These are phyloP conservation scores for Sphagnum fallax DNA, from an alignment of 228 moss, liverwort and hornwort genomes.

Conservation along the genomic window DNA sequence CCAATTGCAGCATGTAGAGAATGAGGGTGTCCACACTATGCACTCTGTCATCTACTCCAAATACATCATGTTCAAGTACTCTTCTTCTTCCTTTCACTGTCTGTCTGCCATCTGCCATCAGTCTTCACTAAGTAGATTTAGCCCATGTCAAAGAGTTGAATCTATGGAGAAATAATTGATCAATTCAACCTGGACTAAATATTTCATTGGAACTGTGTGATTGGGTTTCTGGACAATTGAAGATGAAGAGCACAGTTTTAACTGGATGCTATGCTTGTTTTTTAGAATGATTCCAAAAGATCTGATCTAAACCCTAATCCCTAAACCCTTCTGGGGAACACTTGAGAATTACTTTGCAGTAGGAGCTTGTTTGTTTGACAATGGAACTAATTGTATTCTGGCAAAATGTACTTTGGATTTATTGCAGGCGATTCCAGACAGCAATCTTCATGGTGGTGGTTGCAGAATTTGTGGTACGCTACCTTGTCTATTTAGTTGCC, in stretches of 20 bases:
- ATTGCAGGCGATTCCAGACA: conserved; percentile 32
- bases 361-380: not conserved
- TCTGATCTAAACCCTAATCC: not conserved
- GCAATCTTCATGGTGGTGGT: conserved; percentile 36
- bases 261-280: too few species aligned
- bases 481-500: not conserved
- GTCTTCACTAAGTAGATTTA: not conserved
- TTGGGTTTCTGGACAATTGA: too few species aligned
- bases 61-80: conserved; percentile 38
- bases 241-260: too few species aligned
- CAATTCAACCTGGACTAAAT: not conserved
- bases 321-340: not conserved
- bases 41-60: conserved; percentile 31
- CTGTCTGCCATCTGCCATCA: not conserved
- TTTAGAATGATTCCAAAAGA: not conserved
- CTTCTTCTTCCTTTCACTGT: not conserved
- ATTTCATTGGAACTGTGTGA: too few species aligned
- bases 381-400: too few species aligned
- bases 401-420: too few species aligned
- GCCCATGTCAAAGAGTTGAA: not conserved
- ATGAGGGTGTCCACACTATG: conserved; percentile 36
- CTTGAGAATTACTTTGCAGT: not conserved
- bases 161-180: not conserved
- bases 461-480: conserved; percentile 25
- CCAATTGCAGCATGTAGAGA: conserved; percentile 29